These are phyloP conservation scores for Flaveria ramosissima DNA, from an alignment of 129 eudicot species.

Conservation along the genomic window DNA sequence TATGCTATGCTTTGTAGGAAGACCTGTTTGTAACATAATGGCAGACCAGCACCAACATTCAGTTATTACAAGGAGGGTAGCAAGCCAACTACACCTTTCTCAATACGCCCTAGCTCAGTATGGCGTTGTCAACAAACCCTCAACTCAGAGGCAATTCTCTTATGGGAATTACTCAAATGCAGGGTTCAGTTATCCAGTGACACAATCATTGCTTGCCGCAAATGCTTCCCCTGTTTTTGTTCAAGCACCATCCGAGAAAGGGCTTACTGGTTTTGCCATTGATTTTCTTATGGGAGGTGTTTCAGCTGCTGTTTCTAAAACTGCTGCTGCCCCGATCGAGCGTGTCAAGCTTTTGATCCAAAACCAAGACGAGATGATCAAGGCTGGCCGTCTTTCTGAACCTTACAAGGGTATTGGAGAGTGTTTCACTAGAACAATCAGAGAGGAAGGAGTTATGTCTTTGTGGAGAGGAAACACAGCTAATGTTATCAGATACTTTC, in stretches of 20 bases:
- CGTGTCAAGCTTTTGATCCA: constrained; percentile 64
- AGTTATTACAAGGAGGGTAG: constrained; percentile 21
- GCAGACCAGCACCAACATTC: constrained; percentile 35
- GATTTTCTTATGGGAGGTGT: constrained; percentile 61
- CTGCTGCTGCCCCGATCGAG: constrained; percentile 58
- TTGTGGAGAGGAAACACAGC: constrained; percentile 74
- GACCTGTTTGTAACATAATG: constrained; percentile 18
- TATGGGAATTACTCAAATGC: constrained; percentile 47
- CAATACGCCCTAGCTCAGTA: constrained; percentile 39
- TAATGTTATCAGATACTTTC: constrained; percentile 69
- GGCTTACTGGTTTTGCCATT: constrained; percentile 51
- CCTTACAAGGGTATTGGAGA: constrained; percentile 64
- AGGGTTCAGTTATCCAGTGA: constrained; percentile 39
- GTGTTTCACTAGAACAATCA: constrained; percentile 50
- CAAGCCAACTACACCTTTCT: constrained; percentile 37
- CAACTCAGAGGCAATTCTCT: constrained; percentile 34
- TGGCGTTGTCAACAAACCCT: constrained; percentile 34
- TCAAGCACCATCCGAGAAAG: constrained; percentile 58
- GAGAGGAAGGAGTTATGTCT: constrained; percentile 49
- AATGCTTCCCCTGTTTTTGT: constrained; percentile 48
- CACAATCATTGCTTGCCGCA: constrained; percentile 35
- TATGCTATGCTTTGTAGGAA: neutral
- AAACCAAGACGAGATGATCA: constrained; percentile 65
- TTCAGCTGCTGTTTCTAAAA: constrained; percentile 55
- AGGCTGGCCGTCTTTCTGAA: constrained; percentile 49